phyloP scores from a whole-genome alignment of 805 yeast species.

The Citeromyces matritensis region DNA sequence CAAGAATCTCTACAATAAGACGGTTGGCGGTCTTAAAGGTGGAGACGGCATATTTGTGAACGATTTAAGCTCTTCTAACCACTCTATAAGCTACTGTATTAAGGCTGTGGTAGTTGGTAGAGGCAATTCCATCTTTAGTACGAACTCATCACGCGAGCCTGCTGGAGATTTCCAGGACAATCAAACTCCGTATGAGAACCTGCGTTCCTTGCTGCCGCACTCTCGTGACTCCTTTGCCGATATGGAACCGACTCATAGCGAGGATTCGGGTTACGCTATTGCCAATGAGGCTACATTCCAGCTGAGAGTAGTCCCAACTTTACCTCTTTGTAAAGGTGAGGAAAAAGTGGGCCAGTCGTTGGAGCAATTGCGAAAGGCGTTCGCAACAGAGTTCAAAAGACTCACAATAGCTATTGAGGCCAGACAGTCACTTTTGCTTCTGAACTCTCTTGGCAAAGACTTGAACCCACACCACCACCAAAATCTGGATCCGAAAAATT shows the following conservation, averaged over 20 bases:
- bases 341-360: slow-evolving; percentile 2
- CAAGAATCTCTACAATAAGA: not conserved
- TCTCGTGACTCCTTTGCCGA: too few species aligned
- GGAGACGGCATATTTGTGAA: slow-evolving; percentile 6
- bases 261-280: slow-evolving; percentile 1
- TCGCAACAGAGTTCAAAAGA: slow-evolving; percentile 2
- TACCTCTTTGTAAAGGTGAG: not conserved
- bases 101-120: slow-evolving; percentile 4
- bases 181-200: too few species aligned
- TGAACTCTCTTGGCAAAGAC: too few species aligned
- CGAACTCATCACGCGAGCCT: too few species aligned
- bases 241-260: not conserved
- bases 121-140: not conserved
- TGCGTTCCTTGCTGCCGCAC: too few species aligned
- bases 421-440: too few species aligned
- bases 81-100: slow-evolving; percentile 4
- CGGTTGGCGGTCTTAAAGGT: slow-evolving; percentile 2
- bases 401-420: slow-evolving; percentile 1
- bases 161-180: too few species aligned
- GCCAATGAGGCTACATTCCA: slow-evolving; percentile 3
- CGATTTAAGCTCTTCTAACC: slow-evolving; percentile 3
- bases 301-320: slow-evolving; percentile 3
- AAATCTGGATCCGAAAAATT: not conserved
- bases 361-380: slow-evolving; percentile 2
- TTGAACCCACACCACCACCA: not conserved